Evolutionary conservation across 179 eudicot genomes (phyloP).

Genomic region (Vitellaria paradoxa): DNA sequence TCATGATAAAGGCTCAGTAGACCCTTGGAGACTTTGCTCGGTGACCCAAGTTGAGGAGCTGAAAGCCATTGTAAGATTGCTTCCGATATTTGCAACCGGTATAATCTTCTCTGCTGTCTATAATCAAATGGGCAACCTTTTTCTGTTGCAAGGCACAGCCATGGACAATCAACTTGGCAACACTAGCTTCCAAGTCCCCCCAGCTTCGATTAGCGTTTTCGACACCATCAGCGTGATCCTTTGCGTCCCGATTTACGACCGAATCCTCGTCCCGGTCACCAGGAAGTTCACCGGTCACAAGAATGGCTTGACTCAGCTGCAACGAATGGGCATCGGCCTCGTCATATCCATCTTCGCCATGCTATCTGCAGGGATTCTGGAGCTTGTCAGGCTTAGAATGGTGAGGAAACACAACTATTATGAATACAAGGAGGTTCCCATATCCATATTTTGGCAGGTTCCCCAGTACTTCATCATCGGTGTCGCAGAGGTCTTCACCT

Average conservation of each 20-base stretch:
- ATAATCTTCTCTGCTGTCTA: conserved; percentile 33
- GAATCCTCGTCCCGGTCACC: conserved; percentile 35
- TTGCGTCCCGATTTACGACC: conserved; percentile 51
- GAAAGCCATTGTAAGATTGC: conserved; percentile 37
- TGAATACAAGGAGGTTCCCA: conserved; percentile 24
- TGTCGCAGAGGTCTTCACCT: conserved; percentile 47
- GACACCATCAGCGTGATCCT: conserved; percentile 45
- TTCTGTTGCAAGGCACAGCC: conserved; percentile 36
- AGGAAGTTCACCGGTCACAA: conserved; percentile 40
- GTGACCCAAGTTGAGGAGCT: conserved; percentile 69
- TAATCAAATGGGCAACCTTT: conserved; percentile 31
- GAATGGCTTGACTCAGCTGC: conserved; percentile 41
- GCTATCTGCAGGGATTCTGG: conserved; percentile 36
- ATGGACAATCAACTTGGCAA: conserved; percentile 32
- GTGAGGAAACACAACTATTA: conserved; percentile 28
- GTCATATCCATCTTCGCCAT: conserved; percentile 43
- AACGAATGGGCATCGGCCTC: conserved; percentile 52
- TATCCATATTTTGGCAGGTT: conserved; percentile 49
- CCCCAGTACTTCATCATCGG: conserved; percentile 56
- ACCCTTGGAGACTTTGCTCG: conserved; percentile 57
- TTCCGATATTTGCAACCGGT: conserved; percentile 43
- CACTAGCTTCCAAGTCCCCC: conserved; percentile 37
- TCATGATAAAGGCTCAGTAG: conserved; percentile 19
- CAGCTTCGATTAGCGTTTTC: conserved; percentile 41
- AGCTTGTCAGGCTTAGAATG: conserved; percentile 29